Percentiles rank a stretch among this genome's conserved stretches.
Conservation (phyloP, 1,139 yeast species). For the Lodderomyces pseudojiufengensis region DNA sequence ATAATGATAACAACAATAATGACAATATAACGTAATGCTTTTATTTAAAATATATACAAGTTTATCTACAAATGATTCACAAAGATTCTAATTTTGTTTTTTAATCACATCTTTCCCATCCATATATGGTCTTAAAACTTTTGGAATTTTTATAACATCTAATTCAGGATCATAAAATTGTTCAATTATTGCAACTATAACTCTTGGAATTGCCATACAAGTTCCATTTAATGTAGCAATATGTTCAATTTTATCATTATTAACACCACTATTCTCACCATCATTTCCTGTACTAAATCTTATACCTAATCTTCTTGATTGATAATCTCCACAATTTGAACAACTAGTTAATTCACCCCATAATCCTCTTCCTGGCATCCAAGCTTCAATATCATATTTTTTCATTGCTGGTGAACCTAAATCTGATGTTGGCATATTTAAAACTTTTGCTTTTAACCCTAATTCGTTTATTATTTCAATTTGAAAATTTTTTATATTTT, state of each 20-base stretch:
- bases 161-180: conserved; percentile 66
- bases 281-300: conserved; percentile 33
- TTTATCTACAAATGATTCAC: conserved; percentile 1
- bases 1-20: conserved; percentile 9
- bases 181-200: conserved; percentile 83
- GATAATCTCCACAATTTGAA: conserved; percentile 92
- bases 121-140: conserved; percentile 64
- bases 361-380: conserved; percentile 95
- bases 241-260: conserved; percentile 39
- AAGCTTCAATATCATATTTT: conserved; percentile 92
- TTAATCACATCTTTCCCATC: conserved; percentile 40
- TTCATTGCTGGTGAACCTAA: conserved; percentile 91
- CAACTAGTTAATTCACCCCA: conserved; percentile 95
- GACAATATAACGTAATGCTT: conserved; percentile 25
- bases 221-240: conserved; percentile 93
- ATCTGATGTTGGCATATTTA: conserved; percentile 88
- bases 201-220: conserved; percentile 92
- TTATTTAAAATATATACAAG: background rate
- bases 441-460: conserved; percentile 76
- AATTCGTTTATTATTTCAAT: conserved; percentile 57
- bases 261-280: conserved; percentile 12
- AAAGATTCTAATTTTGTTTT: conserved; percentile 6
- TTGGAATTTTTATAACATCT: conserved; percentile 61
- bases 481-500: conserved; percentile 63
- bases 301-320: conserved; percentile 77